These are phyloP conservation scores for Rhododendron molle DNA, from an alignment of 148 eudicot genomes.

Conservation along the genomic window DNA sequence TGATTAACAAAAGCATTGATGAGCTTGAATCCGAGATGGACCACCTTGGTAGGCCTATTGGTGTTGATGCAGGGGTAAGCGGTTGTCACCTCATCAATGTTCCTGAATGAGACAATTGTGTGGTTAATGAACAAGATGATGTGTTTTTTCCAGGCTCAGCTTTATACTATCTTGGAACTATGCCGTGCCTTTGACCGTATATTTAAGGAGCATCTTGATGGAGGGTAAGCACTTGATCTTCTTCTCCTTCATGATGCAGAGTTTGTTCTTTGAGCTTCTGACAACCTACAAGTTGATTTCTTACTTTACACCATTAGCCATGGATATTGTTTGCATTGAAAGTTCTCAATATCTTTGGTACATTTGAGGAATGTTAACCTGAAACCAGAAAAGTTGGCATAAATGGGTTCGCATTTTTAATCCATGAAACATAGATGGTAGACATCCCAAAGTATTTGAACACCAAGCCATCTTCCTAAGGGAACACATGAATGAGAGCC, in stretches of 20 bases:
- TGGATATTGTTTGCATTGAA: neutral
- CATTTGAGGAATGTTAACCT: neutral
- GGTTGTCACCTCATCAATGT: neutral
- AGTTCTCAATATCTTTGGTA: neutral
- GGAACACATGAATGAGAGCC: neutral
- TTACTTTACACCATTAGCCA: neutral
- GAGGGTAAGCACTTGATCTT: slow-evolving; percentile 49
- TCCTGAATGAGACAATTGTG: slow-evolving; percentile 1
- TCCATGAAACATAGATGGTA: neutral
- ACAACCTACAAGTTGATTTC: neutral
- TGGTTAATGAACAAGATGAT: slow-evolving; percentile 7
- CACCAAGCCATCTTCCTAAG: neutral
- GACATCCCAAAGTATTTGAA: neutral
- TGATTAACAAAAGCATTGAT: slow-evolving; percentile 79
- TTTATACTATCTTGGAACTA: slow-evolving; percentile 73
- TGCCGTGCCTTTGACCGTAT: slow-evolving; percentile 77
- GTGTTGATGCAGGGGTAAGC: slow-evolving; percentile 91
- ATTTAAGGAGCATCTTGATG: slow-evolving; percentile 81
- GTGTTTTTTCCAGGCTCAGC: slow-evolving; percentile 45
- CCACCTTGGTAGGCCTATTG: slow-evolving; percentile 85
- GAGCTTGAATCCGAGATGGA: slow-evolving; percentile 96
- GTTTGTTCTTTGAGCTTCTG: slow-evolving; percentile 1
- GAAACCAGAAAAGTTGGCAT: neutral
- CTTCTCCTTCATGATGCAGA: neutral
- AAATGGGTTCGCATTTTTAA: neutral